phyloP scores from a whole-genome alignment of 2,329 filamentous ascomycete species.

The Colletotrichum viniferum region DNA sequence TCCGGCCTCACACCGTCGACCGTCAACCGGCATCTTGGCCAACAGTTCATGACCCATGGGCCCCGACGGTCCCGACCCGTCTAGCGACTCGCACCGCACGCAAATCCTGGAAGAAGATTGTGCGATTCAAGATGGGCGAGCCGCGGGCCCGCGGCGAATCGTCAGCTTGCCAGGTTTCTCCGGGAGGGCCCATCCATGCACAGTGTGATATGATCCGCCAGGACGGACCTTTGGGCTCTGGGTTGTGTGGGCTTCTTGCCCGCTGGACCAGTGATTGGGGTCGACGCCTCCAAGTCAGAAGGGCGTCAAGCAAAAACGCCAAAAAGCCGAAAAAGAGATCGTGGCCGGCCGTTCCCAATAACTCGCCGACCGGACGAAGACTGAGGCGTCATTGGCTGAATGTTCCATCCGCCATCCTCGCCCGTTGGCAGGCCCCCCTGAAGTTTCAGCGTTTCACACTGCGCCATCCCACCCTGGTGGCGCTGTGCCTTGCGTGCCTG shows the following conservation, averaged over 20 bases:
- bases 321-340: constrained; percentile 8
- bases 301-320: neutral
- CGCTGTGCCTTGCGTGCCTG: constrained; percentile 20
- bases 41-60: neutral
- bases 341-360: neutral
- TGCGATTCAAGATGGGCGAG: constrained; percentile 6
- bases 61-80: neutral
- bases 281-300: neutral
- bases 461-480: constrained; percentile 20
- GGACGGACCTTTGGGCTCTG: neutral
- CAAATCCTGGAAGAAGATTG: constrained; percentile 7
- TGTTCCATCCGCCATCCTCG: constrained; percentile 4
- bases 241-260: neutral
- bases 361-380: neutral
- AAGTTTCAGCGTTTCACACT: constrained; percentile 23
- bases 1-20: neutral
- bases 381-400: constrained; percentile 9
- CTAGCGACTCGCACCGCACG: neutral
- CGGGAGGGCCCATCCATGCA: neutral
- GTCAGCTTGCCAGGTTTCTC: constrained; percentile 3
- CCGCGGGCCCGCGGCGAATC: constrained; percentile 3
- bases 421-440: constrained; percentile 17
- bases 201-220: constrained; percentile 8
- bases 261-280: constrained; percentile 1
- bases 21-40: neutral